Percentiles rank a stretch among this genome's conserved stretches.
phyloP scores from a whole-genome alignment of 257 asterid species.

The Solanum habrochaites region DNA sequence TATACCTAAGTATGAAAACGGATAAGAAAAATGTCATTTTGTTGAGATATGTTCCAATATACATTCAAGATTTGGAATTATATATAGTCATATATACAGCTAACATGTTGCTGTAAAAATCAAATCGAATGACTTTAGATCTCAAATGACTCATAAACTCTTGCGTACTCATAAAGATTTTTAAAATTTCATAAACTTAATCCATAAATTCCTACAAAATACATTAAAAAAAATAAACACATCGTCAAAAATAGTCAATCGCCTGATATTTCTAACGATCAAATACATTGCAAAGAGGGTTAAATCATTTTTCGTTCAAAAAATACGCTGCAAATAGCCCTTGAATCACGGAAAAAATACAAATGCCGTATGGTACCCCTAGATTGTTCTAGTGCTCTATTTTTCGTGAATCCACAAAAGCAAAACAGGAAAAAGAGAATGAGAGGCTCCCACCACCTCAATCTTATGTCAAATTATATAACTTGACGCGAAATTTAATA shows the following conservation, averaged over 20 bases:
- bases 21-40: background rate
- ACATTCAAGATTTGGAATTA: background rate
- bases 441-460: background rate
- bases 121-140: background rate
- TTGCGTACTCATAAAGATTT: fast-evolving
- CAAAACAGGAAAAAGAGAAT: background rate
- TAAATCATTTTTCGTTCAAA: background rate
- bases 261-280: background rate
- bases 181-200: background rate
- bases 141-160: background rate
- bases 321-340: too few species aligned
- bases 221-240: background rate
- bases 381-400: background rate
- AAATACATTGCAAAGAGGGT: background rate
- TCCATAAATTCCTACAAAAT: background rate
- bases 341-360: too few species aligned
- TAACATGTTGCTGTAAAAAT: background rate
- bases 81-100: background rate
- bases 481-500: background rate
- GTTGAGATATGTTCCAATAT: background rate
- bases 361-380: background rate
- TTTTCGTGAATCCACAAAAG: background rate
- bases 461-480: too few species aligned
- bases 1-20: background rate
- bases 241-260: background rate